A percentile compares a stretch with the other conserved stretches of the same genome.
Conservation (phyloP, 2,329 filamentous ascomycete species). For the Arthroderma uncinatum region DNA sequence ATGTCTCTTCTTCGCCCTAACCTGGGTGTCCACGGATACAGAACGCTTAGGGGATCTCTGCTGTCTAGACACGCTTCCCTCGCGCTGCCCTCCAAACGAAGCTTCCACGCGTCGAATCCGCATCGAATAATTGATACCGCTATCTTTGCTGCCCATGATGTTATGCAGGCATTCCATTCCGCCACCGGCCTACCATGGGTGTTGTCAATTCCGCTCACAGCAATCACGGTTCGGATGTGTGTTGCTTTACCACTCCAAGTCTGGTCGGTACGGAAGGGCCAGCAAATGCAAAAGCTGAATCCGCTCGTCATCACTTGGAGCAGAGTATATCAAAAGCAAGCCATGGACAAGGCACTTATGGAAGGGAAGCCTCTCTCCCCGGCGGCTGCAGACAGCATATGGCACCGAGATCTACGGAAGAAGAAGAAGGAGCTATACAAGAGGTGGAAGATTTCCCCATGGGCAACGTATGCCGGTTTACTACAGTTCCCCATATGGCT, state of each 20-base stretch:
- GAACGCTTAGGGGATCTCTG: too few relatives aligned
- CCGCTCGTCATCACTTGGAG: constrained; percentile 35
- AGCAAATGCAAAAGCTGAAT: constrained; percentile 33
- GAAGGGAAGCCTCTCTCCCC: constrained; percentile 13
- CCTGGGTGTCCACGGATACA: neutral
- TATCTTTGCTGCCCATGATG: constrained; percentile 34
- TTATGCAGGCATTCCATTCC: constrained; percentile 42
- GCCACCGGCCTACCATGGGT: constrained; percentile 43
- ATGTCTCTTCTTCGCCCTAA: neutral
- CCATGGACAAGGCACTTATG: neutral
- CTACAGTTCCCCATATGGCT: constrained; percentile 39
- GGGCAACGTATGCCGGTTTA: constrained; percentile 25
- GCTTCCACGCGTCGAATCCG: constrained; percentile 42
- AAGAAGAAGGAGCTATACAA: neutral
- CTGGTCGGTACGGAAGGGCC: constrained; percentile 30
- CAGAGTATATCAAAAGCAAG: neutral
- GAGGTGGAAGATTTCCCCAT: constrained; percentile 26
- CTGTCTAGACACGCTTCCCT: neutral
- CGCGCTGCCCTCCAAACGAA: neutral
- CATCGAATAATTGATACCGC: constrained; percentile 34
- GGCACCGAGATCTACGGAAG: neutral
- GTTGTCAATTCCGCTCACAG: constrained; percentile 44
- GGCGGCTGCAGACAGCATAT: constrained; percentile 19
- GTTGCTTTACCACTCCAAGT: constrained; percentile 40
- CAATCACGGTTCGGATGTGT: constrained; percentile 39